These are phyloP conservation scores for Colletotrichum sp. DNA, from an alignment of 2,329 filamentous ascomycete species.

Conservation along the genomic window DNA sequence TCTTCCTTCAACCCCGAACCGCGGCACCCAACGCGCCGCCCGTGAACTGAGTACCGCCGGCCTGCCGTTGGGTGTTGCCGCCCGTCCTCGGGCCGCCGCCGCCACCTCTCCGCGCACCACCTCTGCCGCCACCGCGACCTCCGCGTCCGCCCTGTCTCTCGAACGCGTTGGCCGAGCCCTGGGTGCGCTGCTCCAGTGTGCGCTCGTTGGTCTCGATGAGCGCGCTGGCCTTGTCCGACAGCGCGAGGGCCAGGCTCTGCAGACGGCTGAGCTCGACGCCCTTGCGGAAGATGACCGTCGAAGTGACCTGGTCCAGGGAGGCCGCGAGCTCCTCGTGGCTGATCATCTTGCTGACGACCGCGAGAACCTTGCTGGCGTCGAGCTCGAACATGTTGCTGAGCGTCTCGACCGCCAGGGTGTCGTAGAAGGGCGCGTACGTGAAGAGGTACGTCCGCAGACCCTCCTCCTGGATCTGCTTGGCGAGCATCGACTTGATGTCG, in stretches of 20 bases:
- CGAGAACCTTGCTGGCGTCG: slow-evolving; percentile 86
- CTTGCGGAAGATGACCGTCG: slow-evolving; percentile 98
- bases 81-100: slow-evolving; percentile 65
- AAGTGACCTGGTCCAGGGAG: slow-evolving; percentile 96
- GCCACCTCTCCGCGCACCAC: slow-evolving; percentile 65
- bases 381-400: slow-evolving; percentile 96
- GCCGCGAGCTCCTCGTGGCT: slow-evolving; percentile 97
- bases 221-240: slow-evolving; percentile 94
- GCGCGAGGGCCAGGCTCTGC: slow-evolving; percentile 90
- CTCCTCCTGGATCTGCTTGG: slow-evolving; percentile 98
- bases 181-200: slow-evolving; percentile 94
- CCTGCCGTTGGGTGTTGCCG: slow-evolving; percentile 67
- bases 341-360: slow-evolving; percentile 98
- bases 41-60: slow-evolving; percentile 79
- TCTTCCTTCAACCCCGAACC: slow-evolving; percentile 57
- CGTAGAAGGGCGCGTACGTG: slow-evolving; percentile 99
- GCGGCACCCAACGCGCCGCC: slow-evolving; percentile 78
- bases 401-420: slow-evolving; percentile 87
- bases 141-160: slow-evolving; percentile 87
- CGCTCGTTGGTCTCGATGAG: slow-evolving; percentile 98
- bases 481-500: slow-evolving; percentile 96
- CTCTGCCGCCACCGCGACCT: slow-evolving; percentile 66
- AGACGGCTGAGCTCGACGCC: slow-evolving; percentile 96
- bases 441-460: slow-evolving; percentile 98
- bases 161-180: slow-evolving; percentile 94